phyloP scores from a whole-genome alignment of 805 yeast species.

The Starmerella bacillaris region DNA sequence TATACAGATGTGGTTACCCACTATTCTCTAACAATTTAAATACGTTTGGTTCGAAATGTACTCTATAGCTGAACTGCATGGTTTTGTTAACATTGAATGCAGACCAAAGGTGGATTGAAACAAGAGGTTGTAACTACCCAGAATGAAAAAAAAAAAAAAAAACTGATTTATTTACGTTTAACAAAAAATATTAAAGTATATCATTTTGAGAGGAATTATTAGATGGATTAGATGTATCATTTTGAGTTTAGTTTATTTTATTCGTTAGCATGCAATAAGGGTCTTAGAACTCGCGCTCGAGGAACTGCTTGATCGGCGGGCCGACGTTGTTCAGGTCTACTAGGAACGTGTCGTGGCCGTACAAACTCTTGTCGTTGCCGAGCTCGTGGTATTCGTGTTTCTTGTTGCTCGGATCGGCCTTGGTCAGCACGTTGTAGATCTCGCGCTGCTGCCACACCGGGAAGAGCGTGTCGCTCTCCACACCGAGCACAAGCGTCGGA shows the following conservation, averaged over 20 bases:
- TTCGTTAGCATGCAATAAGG: slow-evolving; percentile 1
- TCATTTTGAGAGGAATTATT: no score
- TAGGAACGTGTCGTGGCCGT: slow-evolving; percentile 83
- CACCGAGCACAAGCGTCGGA: slow-evolving; percentile 66
- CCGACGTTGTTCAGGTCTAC: slow-evolving; percentile 68
- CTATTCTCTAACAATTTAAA: no score
- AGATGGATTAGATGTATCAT: no score
- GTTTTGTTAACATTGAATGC: no score
- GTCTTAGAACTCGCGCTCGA: slow-evolving; percentile 22
- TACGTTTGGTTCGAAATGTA: no score
- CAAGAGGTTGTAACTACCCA: no score
- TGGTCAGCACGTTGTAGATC: slow-evolving; percentile 38
- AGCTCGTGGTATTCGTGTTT: slow-evolving; percentile 50
- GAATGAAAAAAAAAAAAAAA: background rate
- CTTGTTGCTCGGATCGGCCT: slow-evolving; percentile 19
- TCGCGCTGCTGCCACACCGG: slow-evolving; percentile 93
- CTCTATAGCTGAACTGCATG: no score
- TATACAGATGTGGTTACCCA: no score
- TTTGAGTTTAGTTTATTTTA: no score
- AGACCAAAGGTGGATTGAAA: no score
- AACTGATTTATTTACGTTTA: background rate
- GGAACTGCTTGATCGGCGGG: slow-evolving; percentile 47
- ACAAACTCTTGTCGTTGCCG: slow-evolving; percentile 56
- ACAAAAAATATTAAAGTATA: no score
- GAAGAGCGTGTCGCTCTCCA: slow-evolving; percentile 78